phyloP scores from a whole-genome alignment of 805 yeast species.

The Ogataea angusta region DNA sequence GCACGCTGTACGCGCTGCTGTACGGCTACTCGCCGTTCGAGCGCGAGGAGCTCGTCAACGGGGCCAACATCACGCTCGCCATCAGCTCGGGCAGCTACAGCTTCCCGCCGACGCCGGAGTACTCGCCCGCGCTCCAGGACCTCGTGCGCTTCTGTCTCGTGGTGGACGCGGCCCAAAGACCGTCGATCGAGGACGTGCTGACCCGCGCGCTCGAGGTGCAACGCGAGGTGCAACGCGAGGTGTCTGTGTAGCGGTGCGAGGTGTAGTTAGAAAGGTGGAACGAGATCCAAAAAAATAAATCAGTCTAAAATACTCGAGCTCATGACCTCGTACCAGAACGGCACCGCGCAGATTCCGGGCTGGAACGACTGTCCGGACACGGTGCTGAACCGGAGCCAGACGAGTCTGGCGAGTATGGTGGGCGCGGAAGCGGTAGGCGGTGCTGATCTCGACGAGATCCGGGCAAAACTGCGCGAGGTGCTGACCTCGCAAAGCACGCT shows the following conservation, averaged over 20 bases:
- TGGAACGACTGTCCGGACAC: constrained; percentile 60
- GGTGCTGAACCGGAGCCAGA: constrained; percentile 15
- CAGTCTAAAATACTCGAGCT: too few relatives aligned
- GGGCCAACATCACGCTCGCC: constrained; percentile 78
- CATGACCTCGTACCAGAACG: constrained; percentile 27
- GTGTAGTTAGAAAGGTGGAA: constrained; percentile 1
- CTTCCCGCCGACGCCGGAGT: constrained; percentile 51
- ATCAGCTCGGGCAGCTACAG: constrained; percentile 63
- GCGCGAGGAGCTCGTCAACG: constrained; percentile 71
- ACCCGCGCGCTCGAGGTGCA: constrained; percentile 45
- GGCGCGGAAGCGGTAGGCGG: neutral
- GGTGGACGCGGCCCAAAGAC: constrained; percentile 60
- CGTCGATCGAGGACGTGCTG: constrained; percentile 58
- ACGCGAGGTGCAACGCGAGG: neutral
- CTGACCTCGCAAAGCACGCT: constrained; percentile 32
- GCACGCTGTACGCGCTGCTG: constrained; percentile 71
- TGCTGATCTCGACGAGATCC: neutral
- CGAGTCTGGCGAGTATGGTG: neutral
- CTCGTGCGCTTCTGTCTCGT: constrained; percentile 60
- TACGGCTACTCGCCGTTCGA: constrained; percentile 87
- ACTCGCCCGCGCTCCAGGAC: constrained; percentile 52
- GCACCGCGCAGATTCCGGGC: constrained; percentile 35
- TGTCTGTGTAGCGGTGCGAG: constrained; percentile 2
- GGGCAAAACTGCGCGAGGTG: constrained; percentile 13
- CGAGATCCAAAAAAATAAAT: neutral